Conservation (phyloP, 1,284 basidiomycete species). For the Rhodotorula sp. region DNA sequence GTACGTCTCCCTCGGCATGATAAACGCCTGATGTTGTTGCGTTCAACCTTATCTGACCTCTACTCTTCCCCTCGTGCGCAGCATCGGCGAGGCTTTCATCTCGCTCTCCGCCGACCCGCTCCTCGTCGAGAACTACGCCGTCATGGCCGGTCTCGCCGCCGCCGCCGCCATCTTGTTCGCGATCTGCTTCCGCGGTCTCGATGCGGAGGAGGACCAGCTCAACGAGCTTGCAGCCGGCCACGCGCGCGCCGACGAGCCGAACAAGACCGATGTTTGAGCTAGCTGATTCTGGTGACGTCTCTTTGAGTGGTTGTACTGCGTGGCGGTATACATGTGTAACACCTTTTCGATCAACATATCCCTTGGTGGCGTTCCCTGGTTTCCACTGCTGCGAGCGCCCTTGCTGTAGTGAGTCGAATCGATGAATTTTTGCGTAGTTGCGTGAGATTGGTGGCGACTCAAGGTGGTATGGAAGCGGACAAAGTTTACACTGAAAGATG, state of each 20-base stretch:
- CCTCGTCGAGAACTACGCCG: conserved; percentile 49
- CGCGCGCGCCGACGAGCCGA: not conserved
- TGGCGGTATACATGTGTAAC: too few relatives aligned
- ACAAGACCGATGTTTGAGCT: not conserved
- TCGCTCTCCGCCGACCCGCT: conserved; percentile 55
- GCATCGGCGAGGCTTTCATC: conserved; percentile 60
- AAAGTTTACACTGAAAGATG: too few relatives aligned
- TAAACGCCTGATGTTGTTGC: too few relatives aligned
- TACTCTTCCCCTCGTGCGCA: conserved; percentile 49
- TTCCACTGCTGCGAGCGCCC: too few relatives aligned
- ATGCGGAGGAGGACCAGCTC: conserved; percentile 38
- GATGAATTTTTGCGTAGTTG: too few relatives aligned
- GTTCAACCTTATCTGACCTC: conserved; percentile 42
- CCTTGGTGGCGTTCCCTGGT: too few relatives aligned
- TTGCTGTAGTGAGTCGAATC: too few relatives aligned
- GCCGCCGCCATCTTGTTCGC: conserved; percentile 61
- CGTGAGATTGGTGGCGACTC: too few relatives aligned
- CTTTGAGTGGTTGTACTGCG: not conserved
- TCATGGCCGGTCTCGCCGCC: conserved; percentile 56
- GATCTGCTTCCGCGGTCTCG: conserved; percentile 53
- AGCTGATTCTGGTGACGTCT: not conserved
- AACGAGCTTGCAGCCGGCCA: conserved; percentile 31
- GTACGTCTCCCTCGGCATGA: not conserved
- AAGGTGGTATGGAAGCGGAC: too few relatives aligned
- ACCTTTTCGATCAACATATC: too few relatives aligned